A percentile compares a stretch with the other conserved stretches of the same genome.
phyloP scores from a whole-genome alignment of 306 rosid genomes.

The Arachis stenosperma region DNA sequence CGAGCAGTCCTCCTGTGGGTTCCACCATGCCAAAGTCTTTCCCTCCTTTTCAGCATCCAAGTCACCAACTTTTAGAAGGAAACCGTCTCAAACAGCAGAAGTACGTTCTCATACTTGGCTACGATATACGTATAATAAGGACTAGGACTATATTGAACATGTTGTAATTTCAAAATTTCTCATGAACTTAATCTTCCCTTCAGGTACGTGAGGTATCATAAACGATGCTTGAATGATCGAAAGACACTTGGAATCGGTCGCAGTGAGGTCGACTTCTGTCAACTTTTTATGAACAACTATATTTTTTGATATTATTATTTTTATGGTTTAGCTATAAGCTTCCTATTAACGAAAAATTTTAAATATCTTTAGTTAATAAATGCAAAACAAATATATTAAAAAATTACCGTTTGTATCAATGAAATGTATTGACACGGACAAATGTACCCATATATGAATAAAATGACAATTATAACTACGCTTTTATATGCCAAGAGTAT shows the following conservation, averaged over 20 bases:
- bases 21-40: constrained; percentile 86
- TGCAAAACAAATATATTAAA: too few relatives aligned
- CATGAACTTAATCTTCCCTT: constrained; percentile 45
- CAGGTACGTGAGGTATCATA: constrained; percentile 84
- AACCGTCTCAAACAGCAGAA: constrained; percentile 94
- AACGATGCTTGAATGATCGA: constrained; percentile 83
- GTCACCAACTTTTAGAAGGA: constrained; percentile 96
- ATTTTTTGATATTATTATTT: not conserved
- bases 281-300: constrained; percentile 22
- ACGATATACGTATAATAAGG: constrained; percentile 6
- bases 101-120: constrained; percentile 55
- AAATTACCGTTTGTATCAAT: too few relatives aligned
- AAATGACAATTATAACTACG: too few relatives aligned
- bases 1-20: constrained; percentile 93
- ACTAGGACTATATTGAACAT: constrained; percentile 17
- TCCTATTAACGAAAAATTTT: too few relatives aligned
- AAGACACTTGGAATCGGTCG: constrained; percentile 96
- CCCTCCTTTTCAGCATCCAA: constrained; percentile 98
- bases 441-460: too few relatives aligned
- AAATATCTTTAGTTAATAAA: too few relatives aligned
- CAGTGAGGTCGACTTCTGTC: constrained; percentile 79
- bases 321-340: too few relatives aligned
- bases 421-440: too few relatives aligned
- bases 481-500: too few relatives aligned
- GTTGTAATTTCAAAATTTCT: constrained; percentile 31